Evolutionary conservation across 441 rosid species (phyloP).

Genomic region (Biscutella laevigata): DNA sequence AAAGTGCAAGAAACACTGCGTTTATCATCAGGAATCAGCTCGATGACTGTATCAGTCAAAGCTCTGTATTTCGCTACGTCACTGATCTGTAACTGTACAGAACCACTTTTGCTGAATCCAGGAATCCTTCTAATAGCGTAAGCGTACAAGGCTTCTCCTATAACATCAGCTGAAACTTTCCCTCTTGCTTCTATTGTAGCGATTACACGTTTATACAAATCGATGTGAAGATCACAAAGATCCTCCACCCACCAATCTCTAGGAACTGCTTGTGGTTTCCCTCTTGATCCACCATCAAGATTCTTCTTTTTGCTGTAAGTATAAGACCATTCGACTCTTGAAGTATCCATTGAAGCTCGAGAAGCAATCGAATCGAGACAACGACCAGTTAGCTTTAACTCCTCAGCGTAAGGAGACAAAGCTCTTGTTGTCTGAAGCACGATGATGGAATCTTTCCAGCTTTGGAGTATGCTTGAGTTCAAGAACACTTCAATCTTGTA

Average conservation of each 20-base stretch:
- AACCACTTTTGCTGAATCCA: conserved; percentile 48
- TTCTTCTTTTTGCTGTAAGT: conserved; percentile 56
- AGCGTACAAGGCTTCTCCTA: conserved; percentile 71
- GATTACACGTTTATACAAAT: conserved; percentile 56
- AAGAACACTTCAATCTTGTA: conserved; percentile 96
- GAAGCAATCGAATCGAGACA: conserved; percentile 75
- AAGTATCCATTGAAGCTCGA: conserved; percentile 62
- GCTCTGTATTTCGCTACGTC: conserved; percentile 51
- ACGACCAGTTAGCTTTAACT: conserved; percentile 44
- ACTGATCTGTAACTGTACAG: conserved; percentile 39
- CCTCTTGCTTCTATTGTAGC: conserved; percentile 55
- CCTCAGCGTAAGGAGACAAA: conserved; percentile 51
- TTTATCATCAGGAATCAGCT: conserved; percentile 63
- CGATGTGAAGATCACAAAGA: conserved; percentile 73
- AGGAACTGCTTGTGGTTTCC: conserved; percentile 61
- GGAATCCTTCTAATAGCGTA: conserved; percentile 71
- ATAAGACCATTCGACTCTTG: conserved; percentile 71
- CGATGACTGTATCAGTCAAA: conserved; percentile 53
- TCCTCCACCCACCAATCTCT: conserved; percentile 98
- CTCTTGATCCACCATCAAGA: conserved; percentile 47
- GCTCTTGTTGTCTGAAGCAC: conserved; percentile 69
- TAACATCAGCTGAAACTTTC: conserved; percentile 41
- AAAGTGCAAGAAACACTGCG: conserved; percentile 53
- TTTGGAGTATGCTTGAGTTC: conserved; percentile 65
- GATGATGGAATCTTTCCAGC: conserved; percentile 91